Conservation (phyloP, 768 basidiomycete species). For the Harrya chromipes region DNA sequence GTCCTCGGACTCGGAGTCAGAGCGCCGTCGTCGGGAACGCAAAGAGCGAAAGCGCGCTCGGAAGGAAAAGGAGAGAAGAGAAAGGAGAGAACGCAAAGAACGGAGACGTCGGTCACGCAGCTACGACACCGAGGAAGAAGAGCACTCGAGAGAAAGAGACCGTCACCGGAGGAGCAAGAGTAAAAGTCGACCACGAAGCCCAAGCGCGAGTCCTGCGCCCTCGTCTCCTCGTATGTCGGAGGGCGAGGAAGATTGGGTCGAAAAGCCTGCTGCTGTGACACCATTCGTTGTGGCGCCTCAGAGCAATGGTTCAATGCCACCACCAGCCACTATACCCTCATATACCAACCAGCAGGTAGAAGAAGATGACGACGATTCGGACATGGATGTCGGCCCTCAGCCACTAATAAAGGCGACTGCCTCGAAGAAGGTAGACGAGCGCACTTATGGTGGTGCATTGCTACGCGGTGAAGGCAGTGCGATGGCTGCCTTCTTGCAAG, state of each 20-base stretch:
- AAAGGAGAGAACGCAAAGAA: constrained; percentile 39
- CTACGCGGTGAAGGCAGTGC: constrained; percentile 95
- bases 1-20: constrained; percentile 51
- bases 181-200: constrained; percentile 32
- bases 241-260: constrained; percentile 68
- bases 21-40: constrained; percentile 51
- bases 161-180: constrained; percentile 31
- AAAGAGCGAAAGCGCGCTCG: constrained; percentile 59
- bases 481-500: constrained; percentile 95
- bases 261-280: constrained; percentile 42
- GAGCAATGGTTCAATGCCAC: constrained; percentile 22
- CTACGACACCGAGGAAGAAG: constrained; percentile 35
- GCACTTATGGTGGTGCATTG: constrained; percentile 86
- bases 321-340: constrained; percentile 19
- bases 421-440: constrained; percentile 66
- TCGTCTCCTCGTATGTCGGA: constrained; percentile 30
- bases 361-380: constrained; percentile 43
- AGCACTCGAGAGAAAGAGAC: constrained; percentile 27
- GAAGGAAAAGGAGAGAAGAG: constrained; percentile 45
- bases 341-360: constrained; percentile 16
- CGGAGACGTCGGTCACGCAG: constrained; percentile 35
- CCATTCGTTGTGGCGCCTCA: constrained; percentile 26
- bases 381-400: constrained; percentile 77
- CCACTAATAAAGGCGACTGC: constrained; percentile 46
- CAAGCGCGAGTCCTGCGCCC: constrained; percentile 34